A percentile compares a stretch with the other conserved stretches of the same genome.
phyloP scores from a whole-genome alignment of 495 filamentous ascomycete species.

The Beverwykella pulmonaria region DNA sequence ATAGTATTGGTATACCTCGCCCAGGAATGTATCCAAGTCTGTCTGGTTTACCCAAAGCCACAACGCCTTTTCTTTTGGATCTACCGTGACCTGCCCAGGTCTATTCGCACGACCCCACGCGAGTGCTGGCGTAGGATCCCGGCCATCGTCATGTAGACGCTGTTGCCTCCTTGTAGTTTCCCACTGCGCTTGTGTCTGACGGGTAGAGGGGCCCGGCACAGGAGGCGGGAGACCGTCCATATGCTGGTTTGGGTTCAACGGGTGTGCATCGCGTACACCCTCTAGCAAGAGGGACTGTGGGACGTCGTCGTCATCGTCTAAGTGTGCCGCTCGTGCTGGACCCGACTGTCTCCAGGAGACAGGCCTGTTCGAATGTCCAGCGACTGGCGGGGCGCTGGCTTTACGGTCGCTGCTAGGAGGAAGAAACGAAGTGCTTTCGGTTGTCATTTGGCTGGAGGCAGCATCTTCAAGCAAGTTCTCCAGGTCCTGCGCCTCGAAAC shows the following conservation, averaged over 20 bases:
- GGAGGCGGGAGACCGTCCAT: conserved; percentile 40
- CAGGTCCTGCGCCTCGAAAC: conserved; percentile 73
- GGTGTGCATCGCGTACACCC: conserved; percentile 32
- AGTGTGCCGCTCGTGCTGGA: not conserved
- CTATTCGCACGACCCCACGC: not conserved
- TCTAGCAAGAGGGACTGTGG: conserved; percentile 87
- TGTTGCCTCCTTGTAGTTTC: conserved; percentile 65
- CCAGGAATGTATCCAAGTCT: conserved; percentile 88
- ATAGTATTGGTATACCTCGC: conserved; percentile 90
- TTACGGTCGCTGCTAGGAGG: conserved; percentile 27
- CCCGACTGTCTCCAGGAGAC: conserved; percentile 21
- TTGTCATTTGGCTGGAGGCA: conserved; percentile 60
- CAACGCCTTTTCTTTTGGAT: conserved; percentile 81
- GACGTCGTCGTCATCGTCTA: conserved; percentile 78
- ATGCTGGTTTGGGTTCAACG: not conserved
- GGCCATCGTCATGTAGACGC: conserved; percentile 55
- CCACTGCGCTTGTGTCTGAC: conserved; percentile 64
- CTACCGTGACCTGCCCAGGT: conserved; percentile 36
- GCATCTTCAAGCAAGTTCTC: conserved; percentile 68
- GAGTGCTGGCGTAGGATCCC: conserved; percentile 1
- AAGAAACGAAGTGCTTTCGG: conserved; percentile 55
- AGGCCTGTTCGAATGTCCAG: not conserved
- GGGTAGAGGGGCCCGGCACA: conserved; percentile 57
- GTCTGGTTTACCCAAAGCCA: conserved; percentile 95
- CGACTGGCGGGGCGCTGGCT: conserved; percentile 2